Conservation (phyloP, 768 basidiomycete genomes). For the Lactifluus piperatus region DNA sequence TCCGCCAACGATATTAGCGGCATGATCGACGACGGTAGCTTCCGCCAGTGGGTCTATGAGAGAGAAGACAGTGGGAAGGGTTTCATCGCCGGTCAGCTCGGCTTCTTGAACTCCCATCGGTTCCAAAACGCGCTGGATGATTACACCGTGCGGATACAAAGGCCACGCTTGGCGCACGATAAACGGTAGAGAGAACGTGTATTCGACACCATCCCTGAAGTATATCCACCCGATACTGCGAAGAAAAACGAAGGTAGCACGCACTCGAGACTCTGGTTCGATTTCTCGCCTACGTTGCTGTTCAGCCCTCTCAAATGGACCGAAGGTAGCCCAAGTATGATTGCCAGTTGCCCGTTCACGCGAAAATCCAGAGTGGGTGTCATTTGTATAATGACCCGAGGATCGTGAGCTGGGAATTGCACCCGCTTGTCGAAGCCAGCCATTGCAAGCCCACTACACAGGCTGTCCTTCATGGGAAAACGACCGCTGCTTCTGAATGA, state of each 20-base stretch:
- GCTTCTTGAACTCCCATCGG: conserved; percentile 58
- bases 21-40: conserved; percentile 60
- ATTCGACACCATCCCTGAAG: conserved; percentile 60
- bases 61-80: conserved; percentile 75
- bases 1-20: conserved; percentile 49
- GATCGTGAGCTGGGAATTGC: conserved; percentile 24
- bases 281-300: conserved; percentile 32
- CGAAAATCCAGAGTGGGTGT: conserved; percentile 23
- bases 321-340: conserved; percentile 29
- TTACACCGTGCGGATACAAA: conserved; percentile 64
- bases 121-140: conserved; percentile 70
- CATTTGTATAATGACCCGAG: conserved; percentile 26
- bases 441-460: conserved; percentile 76
- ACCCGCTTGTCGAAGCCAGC: conserved; percentile 51
- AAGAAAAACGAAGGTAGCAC: conserved; percentile 70
- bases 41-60: conserved; percentile 72
- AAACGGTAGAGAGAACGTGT: conserved; percentile 74
- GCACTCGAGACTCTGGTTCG: conserved; percentile 34
- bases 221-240: conserved; percentile 67
- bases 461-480: conserved; percentile 63
- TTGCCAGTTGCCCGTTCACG: conserved; percentile 22
- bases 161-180: conserved; percentile 75
- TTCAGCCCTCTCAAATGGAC: conserved; percentile 31
- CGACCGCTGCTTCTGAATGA: conserved; percentile 65
- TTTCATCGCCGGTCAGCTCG: conserved; percentile 51